A percentile compares a stretch with the other conserved stretches of the same genome.
Conservation (phyloP, 331 rosid genomes). For the Cydonia oblonga region DNA sequence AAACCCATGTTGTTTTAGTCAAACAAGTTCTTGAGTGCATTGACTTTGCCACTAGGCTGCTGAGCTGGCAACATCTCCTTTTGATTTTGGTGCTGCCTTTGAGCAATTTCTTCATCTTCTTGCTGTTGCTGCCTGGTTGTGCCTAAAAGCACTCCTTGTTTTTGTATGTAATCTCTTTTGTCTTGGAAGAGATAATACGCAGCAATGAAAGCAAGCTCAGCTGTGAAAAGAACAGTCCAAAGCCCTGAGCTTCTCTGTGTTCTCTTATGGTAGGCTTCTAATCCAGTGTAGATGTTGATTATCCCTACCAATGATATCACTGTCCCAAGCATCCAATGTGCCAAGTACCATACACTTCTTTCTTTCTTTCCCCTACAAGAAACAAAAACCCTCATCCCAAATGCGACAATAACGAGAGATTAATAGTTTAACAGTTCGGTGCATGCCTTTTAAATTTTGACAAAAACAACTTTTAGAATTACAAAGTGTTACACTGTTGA, state of each 20-base stretch:
- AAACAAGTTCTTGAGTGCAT: constrained; percentile 84
- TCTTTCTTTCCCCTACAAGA: constrained; percentile 59
- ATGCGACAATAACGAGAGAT: neutral
- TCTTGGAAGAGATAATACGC: constrained; percentile 43
- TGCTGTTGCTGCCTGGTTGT: constrained; percentile 1
- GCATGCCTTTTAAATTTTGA: neutral
- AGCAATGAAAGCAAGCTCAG: constrained; percentile 47
- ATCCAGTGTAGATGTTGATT: constrained; percentile 78
- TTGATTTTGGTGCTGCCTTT: constrained; percentile 16
- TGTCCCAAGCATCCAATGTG: constrained; percentile 86
- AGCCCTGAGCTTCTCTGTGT: constrained; percentile 49
- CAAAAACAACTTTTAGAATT: neutral
- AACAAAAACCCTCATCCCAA: neutral
- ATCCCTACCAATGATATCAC: constrained; percentile 56
- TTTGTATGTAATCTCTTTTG: constrained; percentile 37
- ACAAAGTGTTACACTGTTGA: no score
- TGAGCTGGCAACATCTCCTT: constrained; percentile 38
- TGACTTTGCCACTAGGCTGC: constrained; percentile 55
- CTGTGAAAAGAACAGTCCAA: constrained; percentile 84
- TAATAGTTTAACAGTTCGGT: neutral
- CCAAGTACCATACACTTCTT: constrained; percentile 63
- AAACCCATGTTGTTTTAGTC: constrained; percentile 22
- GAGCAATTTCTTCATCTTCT: constrained; percentile 27
- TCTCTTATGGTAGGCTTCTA: constrained; percentile 59
- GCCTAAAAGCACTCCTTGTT: constrained; percentile 30